Evolutionary conservation across 2,329 filamentous ascomycete genomes (phyloP), one percentile per base, ranked within the genome.

Genomic region (Botrytis porri): DNA sequence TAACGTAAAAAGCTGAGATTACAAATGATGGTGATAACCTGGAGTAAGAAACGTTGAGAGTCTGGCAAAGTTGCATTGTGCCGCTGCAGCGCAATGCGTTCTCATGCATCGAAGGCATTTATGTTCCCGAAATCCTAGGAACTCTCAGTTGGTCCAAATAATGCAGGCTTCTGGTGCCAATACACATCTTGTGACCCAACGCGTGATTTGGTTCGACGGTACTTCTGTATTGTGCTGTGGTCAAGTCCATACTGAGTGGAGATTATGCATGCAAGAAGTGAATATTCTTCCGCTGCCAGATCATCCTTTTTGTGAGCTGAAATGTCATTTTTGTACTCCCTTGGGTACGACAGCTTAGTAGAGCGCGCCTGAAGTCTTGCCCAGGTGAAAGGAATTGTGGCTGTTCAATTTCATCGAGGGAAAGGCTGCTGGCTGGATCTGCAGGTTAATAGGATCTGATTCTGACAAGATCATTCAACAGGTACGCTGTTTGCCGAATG

Each of bases 221-320:
- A 67, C 37, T 54, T 54, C 45, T 22, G 29, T 54, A 37, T 48
- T 54, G 32, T 54, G 35, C n/a, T 66, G 32, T 66, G 18, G 41
- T 51, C 37, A 57, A 57, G 35, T 32, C 37, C 64, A 41, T 57
- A 37, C 35, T 29, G 64, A 35, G 45, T 67, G 54, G 45, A 43
- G 25, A 57, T 69, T 32, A 57, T 69, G 65, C 65, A 69, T 43
- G 65, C 48, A 67, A 67, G 65, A 22, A 67, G 65, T 41, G 54
- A 32, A 32, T 57, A 57, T 57, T 69, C 35, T 57, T 69, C 65
- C 65, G 65, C 65, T 69, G 65, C 48, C 65, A 69, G 48, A 69
- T 69, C 65, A 57, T 67, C n/a, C 48, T 57, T 41, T 35, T 41
- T 41, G 25, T 67, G 48, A 67, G 65, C 35, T 41, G 65, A 67